phyloP scores from a whole-genome alignment of 2,329 filamentous ascomycete species.

The Ophiosphaerella korrae region DNA sequence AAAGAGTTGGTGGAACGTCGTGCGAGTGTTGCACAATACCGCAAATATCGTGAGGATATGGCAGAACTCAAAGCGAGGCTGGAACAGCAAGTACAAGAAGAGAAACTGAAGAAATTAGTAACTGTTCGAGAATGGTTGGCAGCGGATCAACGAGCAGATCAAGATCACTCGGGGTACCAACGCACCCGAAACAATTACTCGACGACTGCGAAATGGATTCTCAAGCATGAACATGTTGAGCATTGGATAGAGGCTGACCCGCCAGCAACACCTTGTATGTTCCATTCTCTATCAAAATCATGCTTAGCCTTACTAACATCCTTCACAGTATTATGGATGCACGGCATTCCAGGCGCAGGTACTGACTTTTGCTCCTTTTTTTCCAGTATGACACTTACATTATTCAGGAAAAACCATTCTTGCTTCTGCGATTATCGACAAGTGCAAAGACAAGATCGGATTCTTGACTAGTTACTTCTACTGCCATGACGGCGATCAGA shows the following conservation, averaged over 20 bases:
- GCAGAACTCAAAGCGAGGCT: constrained; percentile 15
- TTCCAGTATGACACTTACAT: background rate
- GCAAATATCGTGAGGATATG: constrained; percentile 21
- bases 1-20: constrained; percentile 31
- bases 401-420: constrained; percentile 33
- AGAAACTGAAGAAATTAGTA: constrained; percentile 16
- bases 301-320: constrained; percentile 2
- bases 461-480: constrained; percentile 28
- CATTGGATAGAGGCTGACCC: constrained; percentile 20
- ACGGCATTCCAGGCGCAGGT: constrained; percentile 34
- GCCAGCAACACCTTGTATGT: constrained; percentile 7
- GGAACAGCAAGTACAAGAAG: constrained; percentile 11
- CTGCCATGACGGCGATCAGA: constrained; percentile 24
- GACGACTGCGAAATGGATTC: constrained; percentile 25
- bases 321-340: constrained; percentile 10
- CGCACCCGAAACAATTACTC: constrained; percentile 12
- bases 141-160: constrained; percentile 10
- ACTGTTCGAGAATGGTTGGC: constrained; percentile 27
- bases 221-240: constrained; percentile 22
- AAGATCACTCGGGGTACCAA: constrained; percentile 16
- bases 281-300: background rate
- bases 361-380: background rate
- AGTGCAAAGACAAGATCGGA: constrained; percentile 9
- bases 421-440: constrained; percentile 30
- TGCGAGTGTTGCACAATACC: constrained; percentile 24